A percentile compares a stretch with the other conserved stretches of the same genome.
phyloP scores from a whole-genome alignment of 208 protist species.

The Crithidia brevicula region DNA sequence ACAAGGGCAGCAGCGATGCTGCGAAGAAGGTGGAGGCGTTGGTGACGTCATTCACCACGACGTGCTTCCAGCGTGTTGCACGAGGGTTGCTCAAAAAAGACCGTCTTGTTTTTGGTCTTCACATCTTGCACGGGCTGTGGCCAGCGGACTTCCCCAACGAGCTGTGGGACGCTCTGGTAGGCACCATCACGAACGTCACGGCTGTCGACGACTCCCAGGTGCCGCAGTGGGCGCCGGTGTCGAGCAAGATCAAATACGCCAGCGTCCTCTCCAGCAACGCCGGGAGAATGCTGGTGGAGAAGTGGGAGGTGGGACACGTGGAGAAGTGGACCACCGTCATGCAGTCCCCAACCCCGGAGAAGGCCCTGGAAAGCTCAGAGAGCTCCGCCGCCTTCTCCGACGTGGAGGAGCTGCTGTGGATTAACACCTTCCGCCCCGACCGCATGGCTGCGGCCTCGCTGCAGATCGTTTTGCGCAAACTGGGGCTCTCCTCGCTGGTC shows the following conservation, averaged over 20 bases:
- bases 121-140: conserved; percentile 90
- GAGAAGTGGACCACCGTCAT: conserved; percentile 84
- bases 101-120: conserved; percentile 94
- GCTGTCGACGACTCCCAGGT: conserved; percentile 34
- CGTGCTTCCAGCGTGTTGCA: conserved; percentile 72
- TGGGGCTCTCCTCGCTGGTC: conserved; percentile 77
- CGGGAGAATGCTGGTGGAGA: conserved; percentile 41
- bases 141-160: conserved; percentile 76
- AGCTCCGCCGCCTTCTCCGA: conserved; percentile 35
- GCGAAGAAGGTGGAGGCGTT: conserved; percentile 62
- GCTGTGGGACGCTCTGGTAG: conserved; percentile 91
- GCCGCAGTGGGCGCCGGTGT: conserved; percentile 63
- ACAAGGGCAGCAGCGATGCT: conserved; percentile 41
- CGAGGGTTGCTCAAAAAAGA: conserved; percentile 91
- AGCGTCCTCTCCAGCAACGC: conserved; percentile 44
- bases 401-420: conserved; percentile 95
- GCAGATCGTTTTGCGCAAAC: conserved; percentile 54
- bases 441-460: conserved; percentile 89
- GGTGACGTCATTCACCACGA: conserved; percentile 61
- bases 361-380: conserved; percentile 9
- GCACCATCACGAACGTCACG: conserved; percentile 43
- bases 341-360: conserved; percentile 65
- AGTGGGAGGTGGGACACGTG: conserved; percentile 62
- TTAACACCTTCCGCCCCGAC: conserved; percentile 97
- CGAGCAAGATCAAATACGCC: conserved; percentile 61